Evolutionary conservation across 2,329 filamentous ascomycete genomes (phyloP).

Genomic region (Ceratocystis cacaofunesta): DNA sequence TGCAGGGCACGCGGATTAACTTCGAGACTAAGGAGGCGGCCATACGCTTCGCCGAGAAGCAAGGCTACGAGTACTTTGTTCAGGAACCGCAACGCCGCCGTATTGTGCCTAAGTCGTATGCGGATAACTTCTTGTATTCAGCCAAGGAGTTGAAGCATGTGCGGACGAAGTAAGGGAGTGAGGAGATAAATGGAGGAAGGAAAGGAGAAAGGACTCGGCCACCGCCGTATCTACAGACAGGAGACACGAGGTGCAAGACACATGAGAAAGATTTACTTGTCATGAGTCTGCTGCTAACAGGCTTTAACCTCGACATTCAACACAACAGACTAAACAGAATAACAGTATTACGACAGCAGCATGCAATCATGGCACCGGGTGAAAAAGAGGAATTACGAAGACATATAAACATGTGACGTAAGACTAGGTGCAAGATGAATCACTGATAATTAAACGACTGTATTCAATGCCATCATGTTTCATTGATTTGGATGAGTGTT

Average conservation of each 20-base stretch:
- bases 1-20: constrained; percentile 84
- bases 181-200: not conserved
- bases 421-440: no score
- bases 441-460: no score
- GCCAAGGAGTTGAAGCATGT: constrained; percentile 77
- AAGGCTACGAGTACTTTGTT: constrained; percentile 97
- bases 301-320: not conserved
- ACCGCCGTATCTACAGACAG: no score
- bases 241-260: no score
- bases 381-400: no score
- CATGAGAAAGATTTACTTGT: not conserved
- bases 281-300: no score
- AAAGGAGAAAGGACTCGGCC: not conserved
- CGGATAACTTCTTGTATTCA: constrained; percentile 86
- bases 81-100: constrained; percentile 87
- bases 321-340: not conserved
- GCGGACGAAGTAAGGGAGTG: constrained; percentile 52
- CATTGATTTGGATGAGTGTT: no score
- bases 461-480: no score
- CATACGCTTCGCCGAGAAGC: constrained; percentile 90
- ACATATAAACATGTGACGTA: no score
- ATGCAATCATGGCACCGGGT: not conserved
- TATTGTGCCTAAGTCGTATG: constrained; percentile 83
- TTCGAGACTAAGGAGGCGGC: constrained; percentile 93
- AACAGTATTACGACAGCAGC: not conserved